Percentiles rank a stretch among this genome's conserved stretches.
These are phyloP conservation scores for Rhodotorula glutinis DNA, from an alignment of 1,284 basidiomycete species.

Conservation along the genomic window DNA sequence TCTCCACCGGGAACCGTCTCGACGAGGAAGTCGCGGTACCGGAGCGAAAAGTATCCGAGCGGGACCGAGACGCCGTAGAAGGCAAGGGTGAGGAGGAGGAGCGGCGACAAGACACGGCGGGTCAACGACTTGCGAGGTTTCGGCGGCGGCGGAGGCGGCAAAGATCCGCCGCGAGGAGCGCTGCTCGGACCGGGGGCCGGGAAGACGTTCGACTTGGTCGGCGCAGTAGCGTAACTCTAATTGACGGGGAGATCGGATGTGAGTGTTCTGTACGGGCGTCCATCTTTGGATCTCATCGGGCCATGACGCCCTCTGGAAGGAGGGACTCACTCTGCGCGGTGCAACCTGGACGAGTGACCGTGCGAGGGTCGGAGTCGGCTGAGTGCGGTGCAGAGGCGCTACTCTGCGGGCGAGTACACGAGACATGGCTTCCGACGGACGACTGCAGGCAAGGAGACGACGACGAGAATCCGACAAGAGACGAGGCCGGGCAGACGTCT, in stretches of 20 bases:
- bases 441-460: too few relatives aligned
- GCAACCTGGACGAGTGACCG: neutral
- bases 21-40: slow-evolving; percentile 75
- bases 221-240: slow-evolving; percentile 24
- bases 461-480: neutral
- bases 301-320: neutral
- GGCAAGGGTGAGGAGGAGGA: slow-evolving; percentile 48
- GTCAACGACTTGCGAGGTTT: slow-evolving; percentile 33
- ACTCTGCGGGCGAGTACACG: neutral
- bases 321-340: neutral
- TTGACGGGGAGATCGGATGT: too few relatives aligned
- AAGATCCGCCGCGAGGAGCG: neutral
- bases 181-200: slow-evolving; percentile 3
- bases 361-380: neutral
- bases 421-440: neutral
- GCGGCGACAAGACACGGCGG: slow-evolving; percentile 50
- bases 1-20: slow-evolving; percentile 72
- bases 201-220: slow-evolving; percentile 21
- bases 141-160: slow-evolving; percentile 6
- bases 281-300: too few relatives aligned
- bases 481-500: neutral
- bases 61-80: slow-evolving; percentile 77
- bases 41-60: slow-evolving; percentile 65
- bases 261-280: too few relatives aligned
- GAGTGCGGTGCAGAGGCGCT: neutral